These are phyloP conservation scores for Scleromitrula shiraiana DNA, from an alignment of 2,329 filamentous ascomycete genomes.

Conservation along the genomic window DNA sequence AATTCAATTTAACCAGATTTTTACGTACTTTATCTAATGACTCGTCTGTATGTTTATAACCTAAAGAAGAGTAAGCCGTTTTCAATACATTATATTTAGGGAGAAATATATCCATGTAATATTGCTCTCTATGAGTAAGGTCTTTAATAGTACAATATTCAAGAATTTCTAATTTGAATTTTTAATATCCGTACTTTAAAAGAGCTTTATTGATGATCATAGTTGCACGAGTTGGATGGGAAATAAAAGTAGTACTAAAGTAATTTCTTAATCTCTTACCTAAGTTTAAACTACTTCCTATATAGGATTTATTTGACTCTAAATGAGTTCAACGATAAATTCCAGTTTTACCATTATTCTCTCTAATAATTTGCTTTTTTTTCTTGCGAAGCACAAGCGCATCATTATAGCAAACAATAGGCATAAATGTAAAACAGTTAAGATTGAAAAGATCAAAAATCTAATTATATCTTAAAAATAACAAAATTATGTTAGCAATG, in stretches of 20 bases:
- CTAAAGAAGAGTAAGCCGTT: no score
- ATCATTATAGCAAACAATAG: background rate
- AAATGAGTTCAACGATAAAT: background rate
- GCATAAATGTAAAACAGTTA: background rate
- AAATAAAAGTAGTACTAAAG: background rate
- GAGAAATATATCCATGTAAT: background rate
- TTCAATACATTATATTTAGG: slow-evolving; percentile 3
- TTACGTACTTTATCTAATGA: no score
- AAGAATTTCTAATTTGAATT: background rate
- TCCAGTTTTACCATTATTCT: background rate
- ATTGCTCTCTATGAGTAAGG: background rate
- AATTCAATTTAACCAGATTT: no score
- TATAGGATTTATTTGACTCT: background rate
- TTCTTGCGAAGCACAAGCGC: background rate
- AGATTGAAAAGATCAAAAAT: no score
- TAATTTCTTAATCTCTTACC: background rate
- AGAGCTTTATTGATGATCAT: background rate
- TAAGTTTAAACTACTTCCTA: background rate
- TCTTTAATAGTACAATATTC: background rate
- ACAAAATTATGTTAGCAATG: background rate
- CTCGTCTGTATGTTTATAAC: no score
- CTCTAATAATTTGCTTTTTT: background rate
- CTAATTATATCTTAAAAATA: background rate
- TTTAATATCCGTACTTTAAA: background rate
- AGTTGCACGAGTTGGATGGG: background rate